Conservation (phyloP, 1,284 basidiomycete genomes). For the Puccinia novopanici region DNA sequence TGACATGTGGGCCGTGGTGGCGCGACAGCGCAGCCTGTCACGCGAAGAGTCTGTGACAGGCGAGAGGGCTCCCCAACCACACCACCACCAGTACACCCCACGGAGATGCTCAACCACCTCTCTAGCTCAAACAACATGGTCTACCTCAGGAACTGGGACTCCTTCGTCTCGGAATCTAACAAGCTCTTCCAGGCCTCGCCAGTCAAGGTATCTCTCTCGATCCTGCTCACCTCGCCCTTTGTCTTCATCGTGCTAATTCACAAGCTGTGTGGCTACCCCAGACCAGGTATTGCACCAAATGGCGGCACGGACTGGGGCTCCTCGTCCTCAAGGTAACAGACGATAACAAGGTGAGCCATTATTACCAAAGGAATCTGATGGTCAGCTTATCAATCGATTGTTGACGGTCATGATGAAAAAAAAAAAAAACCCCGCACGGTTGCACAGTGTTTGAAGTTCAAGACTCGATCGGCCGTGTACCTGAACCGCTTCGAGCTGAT, state of each 20-base stretch:
- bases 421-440: neutral
- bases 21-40: too few relatives aligned
- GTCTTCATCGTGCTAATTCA: neutral
- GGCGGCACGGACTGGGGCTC: constrained; percentile 15
- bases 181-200: constrained; percentile 11
- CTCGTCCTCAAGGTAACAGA: constrained; percentile 37
- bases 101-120: too few relatives aligned
- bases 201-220: neutral
- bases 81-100: too few relatives aligned
- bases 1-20: too few relatives aligned
- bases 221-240: too few relatives aligned
- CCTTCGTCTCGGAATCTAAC: constrained; percentile 6
- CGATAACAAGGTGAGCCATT: constrained; percentile 21
- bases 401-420: neutral
- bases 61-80: neutral
- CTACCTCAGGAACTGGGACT: constrained; percentile 24
- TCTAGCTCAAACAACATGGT: constrained; percentile 9
- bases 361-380: neutral
- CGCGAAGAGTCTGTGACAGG: too few relatives aligned
- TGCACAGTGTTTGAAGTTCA: constrained; percentile 36
- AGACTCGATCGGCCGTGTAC: constrained; percentile 38
- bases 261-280: neutral
- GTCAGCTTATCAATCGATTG: neutral
- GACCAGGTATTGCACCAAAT: constrained; percentile 39
- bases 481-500: constrained; percentile 38